phyloP scores from a whole-genome alignment of 2,329 filamentous ascomycete species.

The Alternaria burnsii region DNA sequence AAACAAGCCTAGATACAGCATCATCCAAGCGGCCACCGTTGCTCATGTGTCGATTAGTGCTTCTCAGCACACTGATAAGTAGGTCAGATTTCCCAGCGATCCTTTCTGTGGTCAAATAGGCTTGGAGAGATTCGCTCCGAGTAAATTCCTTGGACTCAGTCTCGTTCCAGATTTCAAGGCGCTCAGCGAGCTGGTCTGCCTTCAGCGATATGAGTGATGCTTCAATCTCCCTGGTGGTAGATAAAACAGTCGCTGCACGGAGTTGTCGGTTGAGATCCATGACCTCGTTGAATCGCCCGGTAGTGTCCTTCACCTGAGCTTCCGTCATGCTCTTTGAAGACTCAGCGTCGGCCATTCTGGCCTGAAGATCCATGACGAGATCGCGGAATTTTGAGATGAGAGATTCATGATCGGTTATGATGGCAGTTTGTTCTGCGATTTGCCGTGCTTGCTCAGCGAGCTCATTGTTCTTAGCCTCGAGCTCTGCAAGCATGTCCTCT shows the following conservation, averaged over 20 bases:
- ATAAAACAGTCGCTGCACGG: conserved; percentile 87
- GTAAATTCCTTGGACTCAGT: conserved; percentile 66
- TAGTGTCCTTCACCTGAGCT: conserved; percentile 89
- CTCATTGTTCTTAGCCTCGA: conserved; percentile 85
- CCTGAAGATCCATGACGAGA: conserved; percentile 84
- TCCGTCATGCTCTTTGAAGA: conserved; percentile 93
- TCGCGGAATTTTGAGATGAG: conserved; percentile 89
- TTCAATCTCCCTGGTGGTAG: conserved; percentile 93
- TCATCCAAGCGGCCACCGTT: conserved; percentile 77
- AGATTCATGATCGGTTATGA: conserved; percentile 87
- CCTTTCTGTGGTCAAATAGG: conserved; percentile 85
- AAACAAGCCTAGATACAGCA: conserved; percentile 68
- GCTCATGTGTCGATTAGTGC: conserved; percentile 67
- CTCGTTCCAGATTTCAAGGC: conserved; percentile 72
- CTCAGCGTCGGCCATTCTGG: conserved; percentile 88
- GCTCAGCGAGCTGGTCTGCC: conserved; percentile 86
- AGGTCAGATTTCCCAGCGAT: conserved; percentile 80
- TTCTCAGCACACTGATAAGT: conserved; percentile 23
- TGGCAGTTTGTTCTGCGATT: conserved; percentile 77
- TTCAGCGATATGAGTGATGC: conserved; percentile 86
- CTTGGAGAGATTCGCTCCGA: conserved; percentile 86
- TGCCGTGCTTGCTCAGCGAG: conserved; percentile 83
- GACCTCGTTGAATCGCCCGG: conserved; percentile 88
- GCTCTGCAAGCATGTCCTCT: conserved; percentile 91
- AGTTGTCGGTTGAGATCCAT: conserved; percentile 96